Evolutionary conservation across 2,329 filamentous ascomycete species (phyloP).

Genomic region (Orbilia quercus): DNA sequence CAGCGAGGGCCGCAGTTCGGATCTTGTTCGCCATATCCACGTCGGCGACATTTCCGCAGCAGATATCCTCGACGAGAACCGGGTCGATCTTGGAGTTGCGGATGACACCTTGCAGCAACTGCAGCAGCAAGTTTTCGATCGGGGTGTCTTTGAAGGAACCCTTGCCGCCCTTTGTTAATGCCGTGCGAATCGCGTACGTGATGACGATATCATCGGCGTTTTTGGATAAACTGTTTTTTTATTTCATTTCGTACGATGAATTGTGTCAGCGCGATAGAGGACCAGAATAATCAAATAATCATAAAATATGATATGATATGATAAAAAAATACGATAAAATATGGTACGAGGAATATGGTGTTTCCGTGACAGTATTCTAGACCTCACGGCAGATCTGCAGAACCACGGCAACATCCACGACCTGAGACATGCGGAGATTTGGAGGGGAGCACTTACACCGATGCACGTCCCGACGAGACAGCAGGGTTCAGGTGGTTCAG

Average conservation of each 20-base stretch:
- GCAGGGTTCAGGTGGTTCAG: slow-evolving; percentile 84
- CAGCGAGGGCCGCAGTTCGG: slow-evolving; percentile 86
- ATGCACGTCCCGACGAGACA: slow-evolving; percentile 73
- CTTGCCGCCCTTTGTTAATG: slow-evolving; percentile 87
- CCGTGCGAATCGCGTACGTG: slow-evolving; percentile 88
- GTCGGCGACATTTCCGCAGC: slow-evolving; percentile 91
- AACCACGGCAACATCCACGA: too few relatives aligned
- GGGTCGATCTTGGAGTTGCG: slow-evolving; percentile 82
- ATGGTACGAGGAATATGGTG: too few relatives aligned
- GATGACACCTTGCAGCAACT: slow-evolving; percentile 75
- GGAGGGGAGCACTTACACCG: slow-evolving; percentile 79
- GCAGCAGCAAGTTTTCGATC: slow-evolving; percentile 86
- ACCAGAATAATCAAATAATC: slow-evolving; percentile 12
- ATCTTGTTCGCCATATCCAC: slow-evolving; percentile 88
- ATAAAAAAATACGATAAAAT: too few relatives aligned
- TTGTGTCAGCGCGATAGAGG: slow-evolving; percentile 20
- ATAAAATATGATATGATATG: too few relatives aligned
- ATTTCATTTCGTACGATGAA: neutral
- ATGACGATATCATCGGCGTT: slow-evolving; percentile 97
- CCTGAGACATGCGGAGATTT: slow-evolving; percentile 55
- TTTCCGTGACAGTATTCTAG: too few relatives aligned
- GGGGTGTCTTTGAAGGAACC: slow-evolving; percentile 92
- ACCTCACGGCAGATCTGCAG: slow-evolving; percentile 2
- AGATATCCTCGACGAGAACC: slow-evolving; percentile 85
- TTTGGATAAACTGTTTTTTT: slow-evolving; percentile 77